Conservation (phyloP, 2,329 filamentous ascomycete species). For the Claviceps digitariae region DNA sequence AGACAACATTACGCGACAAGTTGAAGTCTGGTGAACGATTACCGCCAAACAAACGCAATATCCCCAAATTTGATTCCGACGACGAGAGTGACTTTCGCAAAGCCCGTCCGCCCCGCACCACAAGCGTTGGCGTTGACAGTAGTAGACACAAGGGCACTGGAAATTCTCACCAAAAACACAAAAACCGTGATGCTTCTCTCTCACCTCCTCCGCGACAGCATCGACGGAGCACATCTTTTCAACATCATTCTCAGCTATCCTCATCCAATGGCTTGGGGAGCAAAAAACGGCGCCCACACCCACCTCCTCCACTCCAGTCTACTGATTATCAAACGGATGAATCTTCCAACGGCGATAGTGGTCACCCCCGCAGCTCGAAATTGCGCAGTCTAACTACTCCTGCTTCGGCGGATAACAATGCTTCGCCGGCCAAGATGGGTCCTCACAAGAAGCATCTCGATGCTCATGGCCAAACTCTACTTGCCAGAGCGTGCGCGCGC, state of each 20-base stretch:
- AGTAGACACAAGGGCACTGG: slow-evolving; percentile 22
- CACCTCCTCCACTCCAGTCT: slow-evolving; percentile 47
- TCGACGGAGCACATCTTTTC: slow-evolving; percentile 50
- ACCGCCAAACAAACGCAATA: slow-evolving; percentile 39
- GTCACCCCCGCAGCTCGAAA: slow-evolving; percentile 44
- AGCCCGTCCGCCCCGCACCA: slow-evolving; percentile 37
- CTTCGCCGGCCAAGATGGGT: slow-evolving; percentile 54
- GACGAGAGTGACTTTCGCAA: slow-evolving; percentile 43
- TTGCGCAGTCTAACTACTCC: slow-evolving; percentile 42
- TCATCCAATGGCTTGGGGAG: slow-evolving; percentile 38
- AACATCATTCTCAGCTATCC: slow-evolving; percentile 37
- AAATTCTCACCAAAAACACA: slow-evolving; percentile 18
- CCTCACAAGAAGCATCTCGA: slow-evolving; percentile 80
- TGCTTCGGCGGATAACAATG: slow-evolving; percentile 42
- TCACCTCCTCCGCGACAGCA: slow-evolving; percentile 48
- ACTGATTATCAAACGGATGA: slow-evolving; percentile 56
- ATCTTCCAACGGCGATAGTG: slow-evolving; percentile 47
- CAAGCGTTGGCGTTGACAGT: slow-evolving; percentile 27
- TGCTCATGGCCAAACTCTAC: slow-evolving; percentile 77
- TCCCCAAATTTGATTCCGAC: slow-evolving; percentile 40
- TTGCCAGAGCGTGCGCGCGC: slow-evolving; percentile 80
- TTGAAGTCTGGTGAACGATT: slow-evolving; percentile 33
- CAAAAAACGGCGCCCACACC: slow-evolving; percentile 47
- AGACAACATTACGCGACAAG: slow-evolving; percentile 32
- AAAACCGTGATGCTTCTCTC: slow-evolving; percentile 31